A percentile compares a stretch with the other conserved stretches of the same genome.
Conservation (phyloP, 2,329 filamentous ascomycete species). For the Alternaria tenuissima region DNA sequence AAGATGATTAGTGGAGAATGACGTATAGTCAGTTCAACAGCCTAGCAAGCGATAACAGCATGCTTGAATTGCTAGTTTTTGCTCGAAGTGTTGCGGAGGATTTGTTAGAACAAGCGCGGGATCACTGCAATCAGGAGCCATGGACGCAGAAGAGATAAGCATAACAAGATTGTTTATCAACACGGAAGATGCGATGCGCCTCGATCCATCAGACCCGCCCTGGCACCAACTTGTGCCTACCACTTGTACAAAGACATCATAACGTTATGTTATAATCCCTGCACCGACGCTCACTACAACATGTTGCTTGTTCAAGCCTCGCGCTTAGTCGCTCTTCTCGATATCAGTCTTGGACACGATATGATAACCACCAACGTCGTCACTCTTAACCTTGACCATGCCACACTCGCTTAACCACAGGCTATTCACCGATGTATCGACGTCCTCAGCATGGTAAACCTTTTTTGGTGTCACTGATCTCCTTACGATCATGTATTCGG, state of each 20-base stretch:
- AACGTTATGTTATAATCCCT: not conserved
- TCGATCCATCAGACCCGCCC: not conserved
- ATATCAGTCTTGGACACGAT: constrained; percentile 21
- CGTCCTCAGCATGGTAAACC: constrained; percentile 8
- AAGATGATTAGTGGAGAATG: no score
- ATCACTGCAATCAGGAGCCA: not conserved
- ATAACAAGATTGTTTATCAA: not conserved
- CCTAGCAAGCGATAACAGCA: no score
- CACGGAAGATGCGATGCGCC: not conserved
- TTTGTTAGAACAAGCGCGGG: no score
- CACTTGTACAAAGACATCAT: not conserved
- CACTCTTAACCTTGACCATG: constrained; percentile 24
- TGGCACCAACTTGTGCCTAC: not conserved
- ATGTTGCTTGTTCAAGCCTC: not conserved
- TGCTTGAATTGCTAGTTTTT: no score
- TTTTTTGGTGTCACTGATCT: constrained; percentile 6
- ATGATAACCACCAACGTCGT: constrained; percentile 16
- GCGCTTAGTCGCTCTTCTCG: constrained; percentile 3
- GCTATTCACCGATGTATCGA: constrained; percentile 13
- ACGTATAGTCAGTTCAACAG: no score
- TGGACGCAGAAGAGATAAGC: not conserved
- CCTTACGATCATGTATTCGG: constrained; percentile 5
- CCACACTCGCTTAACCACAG: constrained; percentile 23
- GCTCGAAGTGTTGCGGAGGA: no score
- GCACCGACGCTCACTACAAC: not conserved